phyloP scores from a whole-genome alignment of 495 filamentous ascomycete genomes.

The Tuber brumale region DNA sequence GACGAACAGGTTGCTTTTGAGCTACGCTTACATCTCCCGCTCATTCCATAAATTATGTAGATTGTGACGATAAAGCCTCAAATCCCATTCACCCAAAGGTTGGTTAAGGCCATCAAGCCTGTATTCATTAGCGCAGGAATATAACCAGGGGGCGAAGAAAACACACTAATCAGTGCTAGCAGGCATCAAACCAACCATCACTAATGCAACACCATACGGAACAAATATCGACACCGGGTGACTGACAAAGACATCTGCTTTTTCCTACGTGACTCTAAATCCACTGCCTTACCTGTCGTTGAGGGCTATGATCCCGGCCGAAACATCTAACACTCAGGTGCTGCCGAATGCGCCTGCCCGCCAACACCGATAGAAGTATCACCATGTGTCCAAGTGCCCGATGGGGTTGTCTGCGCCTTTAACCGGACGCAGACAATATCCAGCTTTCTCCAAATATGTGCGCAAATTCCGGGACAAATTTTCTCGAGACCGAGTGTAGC shows the following conservation, averaged over 20 bases:
- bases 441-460: slow-evolving; percentile 68
- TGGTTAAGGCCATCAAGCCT: slow-evolving; percentile 86
- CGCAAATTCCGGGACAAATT: slow-evolving; percentile 56
- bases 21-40: slow-evolving; percentile 50
- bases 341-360: slow-evolving; percentile 81
- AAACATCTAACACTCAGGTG: slow-evolving; percentile 72
- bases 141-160: not conserved
- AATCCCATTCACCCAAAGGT: slow-evolving; percentile 63
- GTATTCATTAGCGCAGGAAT: slow-evolving; percentile 2
- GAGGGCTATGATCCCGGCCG: slow-evolving; percentile 65
- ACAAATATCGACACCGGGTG: slow-evolving; percentile 77
- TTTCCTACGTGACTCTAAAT: slow-evolving; percentile 66
- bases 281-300: slow-evolving; percentile 69
- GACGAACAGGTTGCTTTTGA: not conserved
- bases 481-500: slow-evolving; percentile 50
- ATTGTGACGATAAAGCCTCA: slow-evolving; percentile 66
- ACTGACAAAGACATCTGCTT: slow-evolving; percentile 72
- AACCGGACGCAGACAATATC: slow-evolving; percentile 65
- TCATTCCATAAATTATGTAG: slow-evolving; percentile 61
- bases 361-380: slow-evolving; percentile 53
- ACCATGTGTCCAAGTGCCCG: not conserved
- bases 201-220: slow-evolving; percentile 57
- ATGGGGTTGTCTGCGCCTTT: slow-evolving; percentile 42
- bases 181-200: slow-evolving; percentile 70
- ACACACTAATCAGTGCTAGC: slow-evolving; percentile 74